These are phyloP conservation scores for Lepiota brunneoincarnata DNA, from an alignment of 768 basidiomycete genomes.

Conservation along the genomic window DNA sequence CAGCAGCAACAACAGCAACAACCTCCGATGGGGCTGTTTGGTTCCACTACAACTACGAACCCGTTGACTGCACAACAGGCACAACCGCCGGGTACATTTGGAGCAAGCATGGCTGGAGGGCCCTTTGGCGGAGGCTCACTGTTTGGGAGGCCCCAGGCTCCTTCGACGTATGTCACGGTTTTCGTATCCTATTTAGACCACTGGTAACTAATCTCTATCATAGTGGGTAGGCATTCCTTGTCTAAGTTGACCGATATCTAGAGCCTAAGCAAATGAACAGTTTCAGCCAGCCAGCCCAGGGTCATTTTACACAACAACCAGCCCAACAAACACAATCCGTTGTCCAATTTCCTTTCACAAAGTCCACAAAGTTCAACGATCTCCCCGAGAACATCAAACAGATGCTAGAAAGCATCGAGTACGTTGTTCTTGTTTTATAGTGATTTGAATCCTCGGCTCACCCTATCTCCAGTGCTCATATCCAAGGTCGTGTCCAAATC, in stretches of 20 bases:
- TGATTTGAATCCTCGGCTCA: constrained; percentile 8
- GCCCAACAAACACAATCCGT: constrained; percentile 27
- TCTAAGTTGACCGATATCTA: background rate
- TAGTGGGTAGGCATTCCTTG: background rate
- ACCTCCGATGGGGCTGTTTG: constrained; percentile 27
- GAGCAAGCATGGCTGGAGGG: background rate
- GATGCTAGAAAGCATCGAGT: constrained; percentile 73
- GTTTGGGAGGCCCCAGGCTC: constrained; percentile 15
- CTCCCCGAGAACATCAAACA: constrained; percentile 67
- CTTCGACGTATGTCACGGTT: background rate
- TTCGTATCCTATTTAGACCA: background rate
- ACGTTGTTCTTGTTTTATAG: constrained; percentile 19
- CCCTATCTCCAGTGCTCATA: constrained; percentile 46
- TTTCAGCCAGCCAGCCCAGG: background rate
- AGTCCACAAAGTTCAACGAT: constrained; percentile 79
- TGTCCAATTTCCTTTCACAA: constrained; percentile 35
- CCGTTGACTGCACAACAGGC: constrained; percentile 13
- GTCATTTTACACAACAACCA: constrained; percentile 6
- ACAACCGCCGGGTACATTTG: constrained; percentile 13
- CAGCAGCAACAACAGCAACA: constrained; percentile 32
- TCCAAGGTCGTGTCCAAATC: constrained; percentile 78
- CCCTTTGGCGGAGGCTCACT: constrained; percentile 7
- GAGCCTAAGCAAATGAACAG: background rate
- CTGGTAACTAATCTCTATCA: constrained; percentile 15
- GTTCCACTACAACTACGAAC: constrained; percentile 19